phyloP scores from a whole-genome alignment of 176 grass and related monocot genomes.

The Chloris gayana region DNA sequence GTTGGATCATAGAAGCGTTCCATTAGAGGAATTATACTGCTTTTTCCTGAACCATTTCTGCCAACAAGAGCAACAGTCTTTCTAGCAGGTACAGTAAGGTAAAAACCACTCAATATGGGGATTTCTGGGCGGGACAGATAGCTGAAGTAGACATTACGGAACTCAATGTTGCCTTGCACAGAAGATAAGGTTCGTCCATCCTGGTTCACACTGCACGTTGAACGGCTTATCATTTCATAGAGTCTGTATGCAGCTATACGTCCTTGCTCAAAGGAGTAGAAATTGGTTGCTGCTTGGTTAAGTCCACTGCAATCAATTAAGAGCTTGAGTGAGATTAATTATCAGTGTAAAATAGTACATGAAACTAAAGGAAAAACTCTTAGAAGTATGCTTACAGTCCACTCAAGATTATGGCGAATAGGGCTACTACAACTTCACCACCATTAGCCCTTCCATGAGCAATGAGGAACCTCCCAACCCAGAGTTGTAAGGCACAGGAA shows the following conservation, averaged over 20 bases:
- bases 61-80: conserved; percentile 98
- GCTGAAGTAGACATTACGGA: conserved; percentile 99
- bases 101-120: conserved; percentile 96
- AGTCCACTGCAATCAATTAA: conserved; percentile 71
- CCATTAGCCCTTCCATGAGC: conserved; percentile 85
- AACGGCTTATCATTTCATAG: conserved; percentile 98
- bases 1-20: conserved; percentile 99
- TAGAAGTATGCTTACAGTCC: conserved; percentile 74
- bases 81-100: conserved; percentile 88
- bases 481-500: conserved; percentile 98
- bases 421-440: conserved; percentile 82
- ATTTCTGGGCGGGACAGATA: conserved; percentile 98
- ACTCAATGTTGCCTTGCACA: conserved; percentile 97
- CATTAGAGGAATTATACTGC: conserved; percentile 99
- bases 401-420: conserved; percentile 91
- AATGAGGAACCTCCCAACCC: conserved; percentile 87
- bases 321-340: conserved; percentile 28
- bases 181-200: conserved; percentile 69
- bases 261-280: conserved; percentile 99
- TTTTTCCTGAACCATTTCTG: conserved; percentile 98
- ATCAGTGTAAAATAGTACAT: conserved; percentile 29
- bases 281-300: conserved; percentile 98
- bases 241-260: conserved; percentile 97
- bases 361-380: conserved; percentile 22
- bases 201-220: conserved; percentile 79